phyloP scores from a whole-genome alignment of 768 basidiomycete species.

The Tylopilus rubrobrunneus region DNA sequence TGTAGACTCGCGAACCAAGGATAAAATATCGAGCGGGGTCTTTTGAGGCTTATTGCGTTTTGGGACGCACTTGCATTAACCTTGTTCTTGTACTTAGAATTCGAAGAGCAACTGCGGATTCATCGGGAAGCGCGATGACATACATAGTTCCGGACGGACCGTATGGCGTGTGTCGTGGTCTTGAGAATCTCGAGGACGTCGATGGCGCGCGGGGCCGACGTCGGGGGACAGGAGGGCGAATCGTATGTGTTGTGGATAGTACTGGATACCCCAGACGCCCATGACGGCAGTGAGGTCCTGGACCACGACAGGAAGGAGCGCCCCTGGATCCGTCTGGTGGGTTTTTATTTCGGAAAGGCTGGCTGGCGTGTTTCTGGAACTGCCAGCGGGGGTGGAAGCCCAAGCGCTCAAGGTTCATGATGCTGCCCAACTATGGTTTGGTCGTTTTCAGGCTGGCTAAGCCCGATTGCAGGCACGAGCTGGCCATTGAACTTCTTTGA shows the following conservation, averaged over 20 bases:
- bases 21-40: conserved; percentile 53
- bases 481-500: conserved; percentile 53
- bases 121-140: conserved; percentile 76
- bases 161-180: conserved; percentile 74
- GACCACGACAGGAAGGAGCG: conserved; percentile 70
- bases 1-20: conserved; percentile 69
- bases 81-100: conserved; percentile 55
- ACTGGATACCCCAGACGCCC: conserved; percentile 56
- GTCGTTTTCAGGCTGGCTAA: conserved; percentile 39
- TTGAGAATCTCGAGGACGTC: conserved; percentile 73
- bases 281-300: conserved; percentile 67
- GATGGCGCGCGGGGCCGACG: conserved; percentile 25
- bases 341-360: conserved; percentile 55
- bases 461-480: conserved; percentile 73
- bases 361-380: conserved; percentile 45
- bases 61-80: conserved; percentile 33
- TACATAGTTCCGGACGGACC: conserved; percentile 83
- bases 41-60: conserved; percentile 35
- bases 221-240: conserved; percentile 10
- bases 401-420: conserved; percentile 46
- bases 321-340: conserved; percentile 72
- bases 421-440: conserved; percentile 38
- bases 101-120: conserved; percentile 54
- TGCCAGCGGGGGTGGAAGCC: conserved; percentile 67
- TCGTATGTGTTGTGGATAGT: conserved; percentile 10